These are phyloP conservation scores for Geoglossum cookeanum DNA, from an alignment of 2,329 filamentous ascomycete genomes.

Conservation along the genomic window DNA sequence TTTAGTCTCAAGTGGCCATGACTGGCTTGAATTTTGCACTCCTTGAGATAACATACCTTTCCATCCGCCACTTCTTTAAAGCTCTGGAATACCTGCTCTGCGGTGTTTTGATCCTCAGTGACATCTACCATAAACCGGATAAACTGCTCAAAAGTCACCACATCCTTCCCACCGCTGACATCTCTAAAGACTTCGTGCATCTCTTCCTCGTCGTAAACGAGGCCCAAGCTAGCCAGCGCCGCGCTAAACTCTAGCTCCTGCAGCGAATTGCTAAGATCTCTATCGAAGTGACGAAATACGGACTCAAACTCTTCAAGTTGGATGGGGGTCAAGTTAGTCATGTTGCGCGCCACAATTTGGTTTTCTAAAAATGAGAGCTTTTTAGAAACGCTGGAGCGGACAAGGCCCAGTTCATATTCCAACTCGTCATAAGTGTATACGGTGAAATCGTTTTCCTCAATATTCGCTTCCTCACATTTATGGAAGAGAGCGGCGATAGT, in stretches of 20 bases:
- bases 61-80: slow-evolving; percentile 96
- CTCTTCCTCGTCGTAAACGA: slow-evolving; percentile 93
- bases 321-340: slow-evolving; percentile 97
- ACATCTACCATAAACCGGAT: slow-evolving; percentile 99
- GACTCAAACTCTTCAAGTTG: slow-evolving; percentile 97
- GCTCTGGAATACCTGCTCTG: slow-evolving; percentile 94
- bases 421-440: slow-evolving; percentile 97
- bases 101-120: slow-evolving; percentile 96
- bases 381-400: slow-evolving; percentile 83
- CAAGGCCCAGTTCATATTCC: slow-evolving; percentile 77
- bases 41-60: slow-evolving; percentile 36
- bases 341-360: slow-evolving; percentile 92
- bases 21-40: background rate
- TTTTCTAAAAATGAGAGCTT: slow-evolving; percentile 95
- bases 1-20: background rate
- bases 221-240: slow-evolving; percentile 77
- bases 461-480: slow-evolving; percentile 89
- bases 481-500: slow-evolving; percentile 72
- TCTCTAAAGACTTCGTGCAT: slow-evolving; percentile 92
- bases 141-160: slow-evolving; percentile 94
- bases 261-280: slow-evolving; percentile 74
- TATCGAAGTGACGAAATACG: slow-evolving; percentile 94
- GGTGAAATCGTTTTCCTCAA: slow-evolving; percentile 99
- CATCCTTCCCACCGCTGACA: slow-evolving; percentile 58
- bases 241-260: slow-evolving; percentile 92